These are phyloP conservation scores for Eurotiales sp. DNA, from an alignment of 2,329 filamentous ascomycete genomes.

Conservation along the genomic window DNA sequence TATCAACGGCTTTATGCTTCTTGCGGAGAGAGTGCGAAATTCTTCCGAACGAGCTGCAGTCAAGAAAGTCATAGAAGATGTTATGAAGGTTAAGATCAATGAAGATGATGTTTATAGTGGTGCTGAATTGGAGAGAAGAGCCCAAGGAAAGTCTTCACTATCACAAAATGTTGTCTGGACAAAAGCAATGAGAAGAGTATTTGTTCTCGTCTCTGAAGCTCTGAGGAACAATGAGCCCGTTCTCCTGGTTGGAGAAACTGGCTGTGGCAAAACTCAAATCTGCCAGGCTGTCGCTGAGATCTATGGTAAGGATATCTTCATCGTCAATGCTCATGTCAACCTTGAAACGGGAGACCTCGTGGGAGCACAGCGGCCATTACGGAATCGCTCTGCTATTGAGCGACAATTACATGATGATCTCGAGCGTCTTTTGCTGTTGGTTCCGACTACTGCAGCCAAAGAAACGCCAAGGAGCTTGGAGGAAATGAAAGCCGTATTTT, in stretches of 20 bases:
- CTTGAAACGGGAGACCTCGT: slow-evolving; percentile 97
- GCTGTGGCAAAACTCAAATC: slow-evolving; percentile 95
- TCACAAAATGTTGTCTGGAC: slow-evolving; percentile 76
- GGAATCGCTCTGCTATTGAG: slow-evolving; percentile 74
- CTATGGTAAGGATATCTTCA: slow-evolving; percentile 70
- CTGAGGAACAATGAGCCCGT: slow-evolving; percentile 90
- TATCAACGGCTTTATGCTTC: slow-evolving; percentile 89
- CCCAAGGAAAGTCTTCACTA: slow-evolving; percentile 36
- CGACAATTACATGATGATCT: slow-evolving; percentile 64
- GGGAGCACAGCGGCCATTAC: slow-evolving; percentile 84
- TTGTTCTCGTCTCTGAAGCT: slow-evolving; percentile 81
- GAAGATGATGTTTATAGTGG: slow-evolving; percentile 67
- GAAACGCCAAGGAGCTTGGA: slow-evolving; percentile 45
- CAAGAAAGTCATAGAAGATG: slow-evolving; percentile 80
- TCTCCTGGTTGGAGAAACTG: slow-evolving; percentile 90
- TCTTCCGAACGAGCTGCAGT: slow-evolving; percentile 79
- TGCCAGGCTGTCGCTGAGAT: slow-evolving; percentile 88
- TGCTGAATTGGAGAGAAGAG: slow-evolving; percentile 55
- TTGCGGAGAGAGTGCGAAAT: slow-evolving; percentile 92
- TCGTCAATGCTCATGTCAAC: slow-evolving; percentile 97
- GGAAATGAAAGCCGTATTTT: slow-evolving; percentile 58
- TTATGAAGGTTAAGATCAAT: slow-evolving; percentile 83
- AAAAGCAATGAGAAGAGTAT: slow-evolving; percentile 85
- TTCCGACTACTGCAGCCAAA: slow-evolving; percentile 19
- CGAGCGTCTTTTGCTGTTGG: slow-evolving; percentile 38